These are phyloP conservation scores for Colletotrichum sp. DNA, from an alignment of 2,329 filamentous ascomycete species.

Conservation along the genomic window DNA sequence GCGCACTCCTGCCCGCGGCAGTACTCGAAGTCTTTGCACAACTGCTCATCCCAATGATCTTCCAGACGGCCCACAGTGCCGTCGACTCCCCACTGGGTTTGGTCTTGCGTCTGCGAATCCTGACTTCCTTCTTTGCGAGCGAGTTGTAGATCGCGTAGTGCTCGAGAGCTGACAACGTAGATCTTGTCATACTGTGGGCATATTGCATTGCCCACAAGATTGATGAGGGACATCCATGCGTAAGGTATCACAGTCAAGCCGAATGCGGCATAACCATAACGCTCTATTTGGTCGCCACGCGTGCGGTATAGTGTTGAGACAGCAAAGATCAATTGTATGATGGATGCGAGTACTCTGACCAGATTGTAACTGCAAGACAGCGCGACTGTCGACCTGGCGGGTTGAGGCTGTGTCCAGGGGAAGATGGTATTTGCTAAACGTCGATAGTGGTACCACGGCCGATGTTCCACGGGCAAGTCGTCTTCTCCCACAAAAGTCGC, in stretches of 20 bases:
- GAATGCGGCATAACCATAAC: neutral
- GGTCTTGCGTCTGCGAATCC: neutral
- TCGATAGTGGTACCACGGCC: neutral
- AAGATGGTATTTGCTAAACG: neutral
- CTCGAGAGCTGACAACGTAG: accelerated
- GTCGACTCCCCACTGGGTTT: neutral
- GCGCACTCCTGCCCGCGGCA: neutral
- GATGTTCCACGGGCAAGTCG: neutral
- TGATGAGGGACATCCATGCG: neutral
- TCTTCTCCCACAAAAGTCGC: neutral
- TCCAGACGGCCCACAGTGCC: neutral
- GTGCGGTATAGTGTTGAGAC: neutral
- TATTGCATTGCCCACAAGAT: accelerated
- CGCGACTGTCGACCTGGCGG: accelerated
- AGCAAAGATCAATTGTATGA: neutral
- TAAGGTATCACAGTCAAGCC: neutral
- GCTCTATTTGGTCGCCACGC: accelerated
- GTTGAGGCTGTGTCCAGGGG: neutral
- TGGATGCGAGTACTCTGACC: neutral
- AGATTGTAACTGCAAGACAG: accelerated
- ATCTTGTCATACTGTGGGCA: neutral
- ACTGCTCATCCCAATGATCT: neutral
- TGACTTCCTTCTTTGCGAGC: accelerated
- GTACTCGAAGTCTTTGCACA: neutral
- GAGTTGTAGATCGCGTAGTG: accelerated